A percentile compares a stretch with the other conserved stretches of the same genome.
Evolutionary conservation across 2,329 filamentous ascomycete genomes (phyloP).

Genomic region (Chaetomium sp.): DNA sequence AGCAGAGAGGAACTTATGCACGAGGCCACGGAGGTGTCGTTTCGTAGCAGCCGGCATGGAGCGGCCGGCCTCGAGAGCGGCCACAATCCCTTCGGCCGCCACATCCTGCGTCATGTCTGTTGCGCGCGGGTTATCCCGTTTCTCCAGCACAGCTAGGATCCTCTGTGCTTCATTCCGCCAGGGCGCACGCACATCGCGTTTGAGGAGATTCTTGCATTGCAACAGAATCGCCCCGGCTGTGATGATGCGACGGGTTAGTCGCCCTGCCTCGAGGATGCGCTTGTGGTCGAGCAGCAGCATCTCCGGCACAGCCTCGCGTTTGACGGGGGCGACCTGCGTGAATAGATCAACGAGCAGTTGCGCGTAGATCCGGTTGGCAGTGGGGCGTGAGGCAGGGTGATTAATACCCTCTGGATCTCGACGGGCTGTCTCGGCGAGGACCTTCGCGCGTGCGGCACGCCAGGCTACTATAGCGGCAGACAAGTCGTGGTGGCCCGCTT

Average conservation of each 20-base stretch:
- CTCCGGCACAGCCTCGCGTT: slow-evolving; percentile 57
- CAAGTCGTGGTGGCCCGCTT: slow-evolving; percentile 48
- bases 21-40: slow-evolving; percentile 50
- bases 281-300: slow-evolving; percentile 64
- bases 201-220: slow-evolving; percentile 76
- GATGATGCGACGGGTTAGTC: slow-evolving; percentile 57
- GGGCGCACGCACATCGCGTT: slow-evolving; percentile 68
- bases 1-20: slow-evolving; percentile 49
- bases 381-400: slow-evolving; percentile 55
- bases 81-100: slow-evolving; percentile 54
- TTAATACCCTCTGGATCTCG: slow-evolving; percentile 64
- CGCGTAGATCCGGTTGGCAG: slow-evolving; percentile 64
- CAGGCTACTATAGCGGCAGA: slow-evolving; percentile 59
- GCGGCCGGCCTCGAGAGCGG: slow-evolving; percentile 54
- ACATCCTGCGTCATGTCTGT: slow-evolving; percentile 41
- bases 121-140: slow-evolving; percentile 34
- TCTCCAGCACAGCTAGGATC: slow-evolving; percentile 62
- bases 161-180: slow-evolving; percentile 70
- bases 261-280: slow-evolving; percentile 53
- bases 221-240: slow-evolving; percentile 68
- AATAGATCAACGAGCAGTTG: slow-evolving; percentile 71
- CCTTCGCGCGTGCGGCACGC: slow-evolving; percentile 56
- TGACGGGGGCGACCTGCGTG: slow-evolving; percentile 55
- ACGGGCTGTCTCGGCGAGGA: slow-evolving; percentile 58
- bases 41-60: slow-evolving; percentile 61